phyloP scores from a whole-genome alignment of 2,329 filamentous ascomycete species.

The Aspergillus awamori region DNA sequence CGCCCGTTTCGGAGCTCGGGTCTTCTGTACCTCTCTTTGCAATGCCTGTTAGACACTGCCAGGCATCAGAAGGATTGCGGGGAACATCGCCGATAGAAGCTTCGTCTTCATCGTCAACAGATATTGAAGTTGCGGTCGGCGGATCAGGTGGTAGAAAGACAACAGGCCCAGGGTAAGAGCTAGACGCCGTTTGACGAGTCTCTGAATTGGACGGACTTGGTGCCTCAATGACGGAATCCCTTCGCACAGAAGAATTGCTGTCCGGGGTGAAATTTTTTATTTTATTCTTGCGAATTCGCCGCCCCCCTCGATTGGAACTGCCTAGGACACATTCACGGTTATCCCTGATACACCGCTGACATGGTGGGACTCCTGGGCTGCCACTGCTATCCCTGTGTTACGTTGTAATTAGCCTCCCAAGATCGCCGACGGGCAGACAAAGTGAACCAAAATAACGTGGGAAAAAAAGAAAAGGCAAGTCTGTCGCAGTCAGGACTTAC shows the following conservation, averaged over 20 bases:
- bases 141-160: conserved; percentile 39
- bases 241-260: conserved; percentile 26
- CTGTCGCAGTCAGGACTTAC: conserved; percentile 41
- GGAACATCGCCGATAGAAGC: conserved; percentile 48
- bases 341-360: conserved; percentile 60
- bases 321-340: conserved; percentile 62
- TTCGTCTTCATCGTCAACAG: conserved; percentile 43
- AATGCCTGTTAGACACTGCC: conserved; percentile 52
- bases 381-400: conserved; percentile 48
- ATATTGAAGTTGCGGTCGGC: conserved; percentile 29
- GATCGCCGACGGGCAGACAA: neutral
- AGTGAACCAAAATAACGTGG: neutral
- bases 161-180: conserved; percentile 37
- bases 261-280: conserved; percentile 39
- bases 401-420: conserved; percentile 4
- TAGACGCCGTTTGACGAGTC: conserved; percentile 27
- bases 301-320: conserved; percentile 61
- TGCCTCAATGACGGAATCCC: conserved; percentile 30
- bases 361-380: conserved; percentile 56
- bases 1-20: conserved; percentile 24
- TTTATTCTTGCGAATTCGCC: conserved; percentile 59
- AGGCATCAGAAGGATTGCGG: conserved; percentile 52
- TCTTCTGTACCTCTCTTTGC: conserved; percentile 41
- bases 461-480: neutral
- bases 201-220: conserved; percentile 33